Evolutionary conservation across 257 asterid species (phyloP), one percentile per base, ranked within the genome.

Genomic region (Voacanga thouarsii): DNA sequence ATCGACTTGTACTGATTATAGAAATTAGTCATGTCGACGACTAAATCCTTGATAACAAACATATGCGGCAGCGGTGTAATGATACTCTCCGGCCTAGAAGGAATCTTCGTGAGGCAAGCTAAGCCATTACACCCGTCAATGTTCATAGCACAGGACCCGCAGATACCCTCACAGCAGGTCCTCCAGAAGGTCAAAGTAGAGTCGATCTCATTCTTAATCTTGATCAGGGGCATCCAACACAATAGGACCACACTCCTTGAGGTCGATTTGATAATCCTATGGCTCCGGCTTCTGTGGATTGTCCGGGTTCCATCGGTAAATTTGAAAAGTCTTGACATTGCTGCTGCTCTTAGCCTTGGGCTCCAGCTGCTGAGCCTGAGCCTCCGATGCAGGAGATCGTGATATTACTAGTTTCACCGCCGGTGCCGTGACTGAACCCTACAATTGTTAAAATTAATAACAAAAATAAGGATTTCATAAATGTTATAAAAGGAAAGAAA

Each of bases 111-210:
- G 85, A 94, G 81, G 72, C 98, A 94, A 12, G 98, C 98, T 24
- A 94, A 71, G 6, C 97, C 98, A 49, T 94, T 94, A 21, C 88
- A 79, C 3, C 98, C 98, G 76, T 94, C 92, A 77, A 94, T 94
- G 80, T 92, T 94, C 98, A 94, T 94, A 19, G 98, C 97, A 83
- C 98, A 94, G 37, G 98, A 94, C 5, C 98, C 98, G 77, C 98
- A 94, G 82, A 94, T 94, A n/a, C 98, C 98, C 80, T 94, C 97
- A 16, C 97, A 96, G 87, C 97, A 94, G 56, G 98, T 92, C 67
- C 98, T 88, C 18, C 97, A 89, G 85, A 94, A 94, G 66, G 98
- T 94, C 24, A 94, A 87, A 47, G 94, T 80, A 2, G 97, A 96
- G 44, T 94, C 98, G 83, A 92, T 89, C 87, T 94, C 97, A 82